Conservation (phyloP, 2,329 filamentous ascomycete species). For the Pseudopithomyces chartarum region DNA sequence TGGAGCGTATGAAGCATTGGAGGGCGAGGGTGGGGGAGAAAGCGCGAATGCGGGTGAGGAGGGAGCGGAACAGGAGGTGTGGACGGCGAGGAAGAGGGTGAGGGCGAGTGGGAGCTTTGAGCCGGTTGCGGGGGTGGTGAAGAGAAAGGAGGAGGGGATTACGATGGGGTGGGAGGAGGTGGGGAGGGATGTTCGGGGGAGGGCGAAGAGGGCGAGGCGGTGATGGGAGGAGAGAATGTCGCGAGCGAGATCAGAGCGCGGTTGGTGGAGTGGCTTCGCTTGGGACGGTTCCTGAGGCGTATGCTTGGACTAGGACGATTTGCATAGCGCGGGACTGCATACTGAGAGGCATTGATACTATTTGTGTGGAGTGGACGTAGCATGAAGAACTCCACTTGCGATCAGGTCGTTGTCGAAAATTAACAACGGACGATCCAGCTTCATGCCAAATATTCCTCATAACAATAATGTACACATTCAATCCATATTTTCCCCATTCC, state of each 20-base stretch:
- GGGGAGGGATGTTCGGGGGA: neutral
- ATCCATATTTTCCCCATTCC: neutral
- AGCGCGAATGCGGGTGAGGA: conserved; percentile 20
- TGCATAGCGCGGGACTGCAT: too few relatives aligned
- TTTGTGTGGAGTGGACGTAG: too few relatives aligned
- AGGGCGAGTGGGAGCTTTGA: conserved; percentile 33
- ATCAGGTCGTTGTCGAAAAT: too few relatives aligned
- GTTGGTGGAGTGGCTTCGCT: too few relatives aligned
- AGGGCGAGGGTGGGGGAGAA: conserved; percentile 18
- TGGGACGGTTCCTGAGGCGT: neutral
- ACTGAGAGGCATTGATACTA: too few relatives aligned
- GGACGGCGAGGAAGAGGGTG: conserved; percentile 23
- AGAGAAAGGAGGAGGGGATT: conserved; percentile 22
- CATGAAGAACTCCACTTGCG: too few relatives aligned
- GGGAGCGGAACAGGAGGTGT: conserved; percentile 27
- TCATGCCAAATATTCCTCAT: neutral
- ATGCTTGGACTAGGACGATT: too few relatives aligned
- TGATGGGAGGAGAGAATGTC: neutral
- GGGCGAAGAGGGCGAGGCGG: neutral
- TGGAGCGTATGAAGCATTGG: conserved; percentile 30
- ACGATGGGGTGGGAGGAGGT: neutral
- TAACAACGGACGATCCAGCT: too few relatives aligned
- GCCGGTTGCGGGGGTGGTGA: conserved; percentile 14
- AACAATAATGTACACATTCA: neutral
- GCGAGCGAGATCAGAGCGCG: too few relatives aligned